Conservation (phyloP, 805 yeast species). For the Saturnispora hagleri region DNA sequence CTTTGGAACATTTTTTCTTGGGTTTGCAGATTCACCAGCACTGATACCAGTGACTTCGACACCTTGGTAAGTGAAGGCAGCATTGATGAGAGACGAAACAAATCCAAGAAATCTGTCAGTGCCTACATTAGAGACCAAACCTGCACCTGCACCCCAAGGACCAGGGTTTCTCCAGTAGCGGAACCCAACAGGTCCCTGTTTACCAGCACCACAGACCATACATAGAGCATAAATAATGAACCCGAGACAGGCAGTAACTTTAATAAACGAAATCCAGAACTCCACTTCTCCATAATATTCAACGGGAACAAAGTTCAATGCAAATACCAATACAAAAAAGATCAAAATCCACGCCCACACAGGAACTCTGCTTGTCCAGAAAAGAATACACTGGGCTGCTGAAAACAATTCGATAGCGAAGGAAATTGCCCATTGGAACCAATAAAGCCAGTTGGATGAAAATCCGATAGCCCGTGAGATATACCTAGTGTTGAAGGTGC, state of each 20-base stretch:
- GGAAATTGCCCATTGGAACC: slow-evolving; percentile 71
- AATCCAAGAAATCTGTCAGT: slow-evolving; percentile 59
- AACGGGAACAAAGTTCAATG: slow-evolving; percentile 55
- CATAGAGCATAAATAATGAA: slow-evolving; percentile 55
- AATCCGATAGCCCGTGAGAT: slow-evolving; percentile 64
- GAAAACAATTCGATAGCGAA: slow-evolving; percentile 65
- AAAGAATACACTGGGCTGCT: slow-evolving; percentile 54
- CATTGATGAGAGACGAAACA: slow-evolving; percentile 56
- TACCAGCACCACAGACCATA: slow-evolving; percentile 72
- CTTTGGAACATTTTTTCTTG: slow-evolving; percentile 57
- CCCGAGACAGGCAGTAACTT: slow-evolving; percentile 59
- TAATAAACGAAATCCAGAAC: slow-evolving; percentile 60
- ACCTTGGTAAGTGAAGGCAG: slow-evolving; percentile 76
- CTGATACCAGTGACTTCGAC: slow-evolving; percentile 65
- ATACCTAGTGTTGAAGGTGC: slow-evolving; percentile 63
- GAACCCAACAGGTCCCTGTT: slow-evolving; percentile 61
- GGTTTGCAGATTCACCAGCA: slow-evolving; percentile 64
- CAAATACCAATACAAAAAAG: slow-evolving; percentile 47
- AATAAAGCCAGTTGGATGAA: slow-evolving; percentile 60
- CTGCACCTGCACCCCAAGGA: slow-evolving; percentile 52
- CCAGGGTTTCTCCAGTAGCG: slow-evolving; percentile 79
- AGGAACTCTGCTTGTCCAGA: slow-evolving; percentile 63
- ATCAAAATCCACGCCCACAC: slow-evolving; percentile 63
- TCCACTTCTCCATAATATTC: slow-evolving; percentile 64
- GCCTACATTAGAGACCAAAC: slow-evolving; percentile 32